Conservation (phyloP, 2,329 filamentous ascomycete genomes). For the Aspergillus sp. region DNA sequence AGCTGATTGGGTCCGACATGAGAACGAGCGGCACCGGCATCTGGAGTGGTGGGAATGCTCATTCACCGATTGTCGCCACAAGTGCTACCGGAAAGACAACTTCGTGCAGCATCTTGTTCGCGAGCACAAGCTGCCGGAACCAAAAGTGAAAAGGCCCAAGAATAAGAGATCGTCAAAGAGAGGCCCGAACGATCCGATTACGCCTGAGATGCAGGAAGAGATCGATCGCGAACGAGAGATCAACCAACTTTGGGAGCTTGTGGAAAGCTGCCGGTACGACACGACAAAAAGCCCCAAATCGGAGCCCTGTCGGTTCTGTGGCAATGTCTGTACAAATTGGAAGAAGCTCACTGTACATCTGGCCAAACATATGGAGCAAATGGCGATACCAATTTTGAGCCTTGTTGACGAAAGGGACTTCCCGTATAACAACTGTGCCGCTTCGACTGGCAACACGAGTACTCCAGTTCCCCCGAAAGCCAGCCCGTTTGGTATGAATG, state of each 20-base stretch:
- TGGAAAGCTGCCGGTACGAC: constrained; percentile 74
- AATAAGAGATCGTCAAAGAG: constrained; percentile 56
- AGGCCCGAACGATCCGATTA: constrained; percentile 41
- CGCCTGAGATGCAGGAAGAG: constrained; percentile 25
- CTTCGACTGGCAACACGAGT: constrained; percentile 11
- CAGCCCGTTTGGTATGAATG: too few species aligned
- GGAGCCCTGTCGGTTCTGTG: constrained; percentile 86
- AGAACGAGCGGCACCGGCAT: constrained; percentile 87
- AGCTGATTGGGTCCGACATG: constrained; percentile 92
- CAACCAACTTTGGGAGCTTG: constrained; percentile 72
- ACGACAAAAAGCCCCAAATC: constrained; percentile 66
- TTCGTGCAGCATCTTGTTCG: constrained; percentile 90
- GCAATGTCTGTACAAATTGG: constrained; percentile 77
- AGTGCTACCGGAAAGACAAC: constrained; percentile 85
- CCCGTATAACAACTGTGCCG: constrained; percentile 16
- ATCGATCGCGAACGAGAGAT: constrained; percentile 37
- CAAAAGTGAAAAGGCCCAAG: constrained; percentile 72
- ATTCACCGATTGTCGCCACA: constrained; percentile 75
- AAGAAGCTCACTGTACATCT: constrained; percentile 93
- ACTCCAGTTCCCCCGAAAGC: constrained; percentile 9
- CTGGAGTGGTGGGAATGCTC: constrained; percentile 90
- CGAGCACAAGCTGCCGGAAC: constrained; percentile 84
- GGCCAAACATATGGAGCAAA: constrained; percentile 91
- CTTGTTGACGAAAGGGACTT: constrained; percentile 46
- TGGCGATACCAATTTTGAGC: constrained; percentile 75